phyloP scores from a whole-genome alignment of 140 eudicot genomes.

The Bidens hawaiensis region DNA sequence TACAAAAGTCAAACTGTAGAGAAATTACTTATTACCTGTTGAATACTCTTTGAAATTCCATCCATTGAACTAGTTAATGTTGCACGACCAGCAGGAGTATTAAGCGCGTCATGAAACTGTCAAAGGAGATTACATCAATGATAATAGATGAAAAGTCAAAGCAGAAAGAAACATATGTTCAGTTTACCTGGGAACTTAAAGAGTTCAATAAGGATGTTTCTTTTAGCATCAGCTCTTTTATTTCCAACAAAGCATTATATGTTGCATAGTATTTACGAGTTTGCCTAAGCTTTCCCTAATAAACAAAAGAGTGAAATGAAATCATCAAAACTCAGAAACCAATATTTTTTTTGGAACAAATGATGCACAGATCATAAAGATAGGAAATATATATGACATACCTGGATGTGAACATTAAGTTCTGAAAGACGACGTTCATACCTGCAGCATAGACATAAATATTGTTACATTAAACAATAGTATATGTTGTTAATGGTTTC shows the following conservation, averaged over 20 bases:
- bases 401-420: conserved; percentile 65
- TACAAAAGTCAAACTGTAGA: neutral
- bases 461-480: neutral
- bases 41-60: conserved; percentile 56
- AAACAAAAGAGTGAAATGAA: conserved; percentile 9
- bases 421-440: conserved; percentile 69
- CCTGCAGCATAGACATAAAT: conserved; percentile 29
- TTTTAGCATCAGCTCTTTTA: conserved; percentile 72
- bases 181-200: conserved; percentile 57
- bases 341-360: neutral
- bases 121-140: conserved; percentile 3
- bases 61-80: conserved; percentile 61
- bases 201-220: conserved; percentile 84
- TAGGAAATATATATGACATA: conserved; percentile 3
- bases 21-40: conserved; percentile 43
- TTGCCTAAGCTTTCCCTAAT: conserved; percentile 62
- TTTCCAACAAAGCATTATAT: conserved; percentile 66
- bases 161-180: neutral
- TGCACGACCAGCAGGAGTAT: conserved; percentile 48
- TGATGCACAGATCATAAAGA: neutral
- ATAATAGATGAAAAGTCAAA: conserved; percentile 3
- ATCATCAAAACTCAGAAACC: neutral
- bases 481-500: neutral
- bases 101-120: conserved; percentile 69
- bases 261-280: conserved; percentile 75